phyloP scores from a whole-genome alignment of 768 basidiomycete genomes.

The Mycena chlorophos region DNA sequence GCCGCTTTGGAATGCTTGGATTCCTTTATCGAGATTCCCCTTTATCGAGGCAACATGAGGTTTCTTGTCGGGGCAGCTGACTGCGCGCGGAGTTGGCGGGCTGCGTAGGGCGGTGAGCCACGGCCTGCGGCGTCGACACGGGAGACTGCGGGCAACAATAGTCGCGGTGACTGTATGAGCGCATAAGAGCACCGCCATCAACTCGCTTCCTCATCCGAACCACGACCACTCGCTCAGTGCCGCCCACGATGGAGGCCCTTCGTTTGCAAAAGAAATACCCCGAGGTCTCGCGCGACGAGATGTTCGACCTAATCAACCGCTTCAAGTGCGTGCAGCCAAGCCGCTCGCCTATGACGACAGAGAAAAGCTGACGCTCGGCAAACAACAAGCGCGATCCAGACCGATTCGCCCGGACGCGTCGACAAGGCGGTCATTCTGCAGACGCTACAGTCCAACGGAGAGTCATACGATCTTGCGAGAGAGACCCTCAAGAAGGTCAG shows the following conservation, averaged over 20 bases:
- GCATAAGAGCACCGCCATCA: constrained; percentile 5
- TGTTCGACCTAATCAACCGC: constrained; percentile 89
- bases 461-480: constrained; percentile 87
- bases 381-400: constrained; percentile 59
- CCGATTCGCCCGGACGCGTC: constrained; percentile 79
- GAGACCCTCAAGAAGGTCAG: constrained; percentile 92
- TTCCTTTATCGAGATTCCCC: not conserved
- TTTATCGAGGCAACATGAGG: too few relatives aligned
- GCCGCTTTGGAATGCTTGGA: too few relatives aligned
- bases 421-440: constrained; percentile 83
- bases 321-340: constrained; percentile 95
- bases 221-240: not conserved
- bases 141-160: not conserved
- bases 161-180: not conserved
- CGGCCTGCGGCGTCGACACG: not conserved
- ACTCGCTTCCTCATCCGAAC: constrained; percentile 5
- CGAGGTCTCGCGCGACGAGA: constrained; percentile 88
- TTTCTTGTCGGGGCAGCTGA: too few relatives aligned
- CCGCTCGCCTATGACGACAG: not conserved
- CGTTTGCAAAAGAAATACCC: constrained; percentile 91
- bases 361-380: constrained; percentile 10
- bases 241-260: constrained; percentile 69
- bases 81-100: too few relatives aligned
- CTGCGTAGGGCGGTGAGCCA: not conserved
- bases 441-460: constrained; percentile 73